A percentile compares a stretch with the other conserved stretches of the same genome.
phyloP scores from a whole-genome alignment of 1,284 basidiomycete species.

The Ganoderma lucidum region DNA sequence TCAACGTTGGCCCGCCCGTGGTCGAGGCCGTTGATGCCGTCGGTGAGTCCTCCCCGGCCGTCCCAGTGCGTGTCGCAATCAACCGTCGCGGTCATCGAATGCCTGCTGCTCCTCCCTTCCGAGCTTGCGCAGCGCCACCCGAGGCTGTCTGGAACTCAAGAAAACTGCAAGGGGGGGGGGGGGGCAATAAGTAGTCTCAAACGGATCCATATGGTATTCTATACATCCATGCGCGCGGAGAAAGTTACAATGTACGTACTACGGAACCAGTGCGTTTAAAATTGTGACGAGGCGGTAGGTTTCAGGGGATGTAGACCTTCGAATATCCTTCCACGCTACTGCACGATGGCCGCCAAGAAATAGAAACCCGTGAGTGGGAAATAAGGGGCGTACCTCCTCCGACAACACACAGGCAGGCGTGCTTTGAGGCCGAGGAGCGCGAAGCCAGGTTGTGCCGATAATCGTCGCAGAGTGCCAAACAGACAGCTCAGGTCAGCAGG shows the following conservation, averaged over 20 bases:
- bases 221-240: neutral
- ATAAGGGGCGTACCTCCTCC: conserved; percentile 54
- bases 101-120: neutral
- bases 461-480: conserved; percentile 74
- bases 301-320: conserved; percentile 57
- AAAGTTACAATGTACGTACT: neutral
- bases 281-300: neutral
- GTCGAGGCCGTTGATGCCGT: neutral
- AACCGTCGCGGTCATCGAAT: neutral
- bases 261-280: neutral
- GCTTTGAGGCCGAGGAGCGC: conserved; percentile 67
- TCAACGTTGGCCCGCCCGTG: neutral
- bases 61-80: neutral
- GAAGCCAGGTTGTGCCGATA: conserved; percentile 76
- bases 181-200: neutral
- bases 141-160: neutral
- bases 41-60: neutral
- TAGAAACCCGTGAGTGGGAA: neutral
- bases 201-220: neutral
- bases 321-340: conserved; percentile 77
- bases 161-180: neutral
- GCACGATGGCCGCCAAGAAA: conserved; percentile 5
- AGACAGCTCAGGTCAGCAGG: neutral
- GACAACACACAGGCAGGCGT: conserved; percentile 79
- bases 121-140: neutral